These are phyloP conservation scores for Penicillium samsonianum DNA, from an alignment of 495 filamentous ascomycete species.

Conservation along the genomic window DNA sequence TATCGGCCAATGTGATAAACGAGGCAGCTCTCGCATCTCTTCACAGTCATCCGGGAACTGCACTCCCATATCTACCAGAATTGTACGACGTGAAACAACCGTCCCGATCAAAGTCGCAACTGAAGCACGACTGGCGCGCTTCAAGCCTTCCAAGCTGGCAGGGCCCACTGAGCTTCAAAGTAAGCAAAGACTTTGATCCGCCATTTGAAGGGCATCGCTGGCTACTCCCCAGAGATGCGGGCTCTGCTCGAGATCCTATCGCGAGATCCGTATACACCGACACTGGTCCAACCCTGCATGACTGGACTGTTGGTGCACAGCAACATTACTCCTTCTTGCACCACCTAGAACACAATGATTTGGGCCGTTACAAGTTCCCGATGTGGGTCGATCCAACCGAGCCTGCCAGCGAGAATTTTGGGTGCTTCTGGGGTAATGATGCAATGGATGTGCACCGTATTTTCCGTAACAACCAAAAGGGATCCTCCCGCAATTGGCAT, in stretches of 20 bases:
- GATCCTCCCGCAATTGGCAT: constrained; percentile 5
- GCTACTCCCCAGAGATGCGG: constrained; percentile 27
- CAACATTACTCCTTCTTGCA: constrained; percentile 57
- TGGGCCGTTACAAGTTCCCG: constrained; percentile 54
- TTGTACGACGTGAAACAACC: constrained; percentile 24
- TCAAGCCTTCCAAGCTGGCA: constrained; percentile 34
- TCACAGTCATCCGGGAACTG: constrained; percentile 37
- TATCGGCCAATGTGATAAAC: constrained; percentile 58
- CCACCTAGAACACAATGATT: constrained; percentile 47
- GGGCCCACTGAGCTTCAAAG: constrained; percentile 30
- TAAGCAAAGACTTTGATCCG: constrained; percentile 27
- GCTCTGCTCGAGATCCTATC: constrained; percentile 34
- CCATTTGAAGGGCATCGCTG: constrained; percentile 37
- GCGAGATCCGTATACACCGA: constrained; percentile 33
- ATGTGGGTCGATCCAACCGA: constrained; percentile 48
- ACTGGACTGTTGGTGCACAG: constrained; percentile 55
- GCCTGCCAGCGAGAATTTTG: constrained; percentile 48
- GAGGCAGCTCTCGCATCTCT: constrained; percentile 36
- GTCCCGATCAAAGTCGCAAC: constrained; percentile 15
- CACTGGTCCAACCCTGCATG: constrained; percentile 36
- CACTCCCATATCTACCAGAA: constrained; percentile 43
- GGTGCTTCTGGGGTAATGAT: constrained; percentile 51
- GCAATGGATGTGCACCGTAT: constrained; percentile 20
- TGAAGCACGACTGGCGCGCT: constrained; percentile 31
- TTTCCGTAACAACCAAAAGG: constrained; percentile 13